Conservation (phyloP, 371 early-diverging fungal genomes). For the Mucor mucedo region DNA sequence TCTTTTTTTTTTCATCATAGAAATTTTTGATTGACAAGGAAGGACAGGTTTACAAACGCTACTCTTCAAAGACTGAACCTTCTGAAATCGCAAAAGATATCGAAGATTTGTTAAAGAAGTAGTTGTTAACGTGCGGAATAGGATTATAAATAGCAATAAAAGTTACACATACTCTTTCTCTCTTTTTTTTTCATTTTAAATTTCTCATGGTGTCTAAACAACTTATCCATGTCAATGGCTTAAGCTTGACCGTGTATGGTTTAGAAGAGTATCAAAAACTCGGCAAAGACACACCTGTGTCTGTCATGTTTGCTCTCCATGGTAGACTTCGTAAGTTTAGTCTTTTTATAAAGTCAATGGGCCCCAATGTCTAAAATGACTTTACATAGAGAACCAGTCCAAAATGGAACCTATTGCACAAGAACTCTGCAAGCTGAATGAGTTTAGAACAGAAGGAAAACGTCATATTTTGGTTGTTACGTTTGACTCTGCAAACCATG, state of each 20-base stretch:
- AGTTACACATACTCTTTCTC: background rate
- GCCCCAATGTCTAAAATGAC: background rate
- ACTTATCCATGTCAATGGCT: conserved; percentile 29
- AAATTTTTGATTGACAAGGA: conserved; percentile 78
- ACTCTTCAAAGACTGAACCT: conserved; percentile 62
- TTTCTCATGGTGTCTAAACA: conserved; percentile 19
- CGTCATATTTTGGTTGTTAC: conserved; percentile 46
- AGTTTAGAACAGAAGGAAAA: background rate
- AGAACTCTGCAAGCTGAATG: conserved; percentile 34
- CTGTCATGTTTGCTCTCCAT: conserved; percentile 51
- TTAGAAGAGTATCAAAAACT: conserved; percentile 40
- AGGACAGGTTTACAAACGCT: conserved; percentile 73
- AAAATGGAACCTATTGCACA: conserved; percentile 37
- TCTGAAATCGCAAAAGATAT: conserved; percentile 58
- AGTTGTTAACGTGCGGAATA: background rate
- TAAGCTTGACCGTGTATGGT: conserved; percentile 42
- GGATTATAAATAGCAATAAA: background rate
- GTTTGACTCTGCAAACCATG: conserved; percentile 67
- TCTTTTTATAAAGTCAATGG: background rate
- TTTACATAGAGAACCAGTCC: conserved; percentile 29
- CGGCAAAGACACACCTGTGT: conserved; percentile 25
- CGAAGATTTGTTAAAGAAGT: conserved; percentile 36
- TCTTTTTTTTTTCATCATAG: conserved; percentile 17
- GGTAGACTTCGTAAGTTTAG: conserved; percentile 45
- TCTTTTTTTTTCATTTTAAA: conserved; percentile 1